phyloP scores from a whole-genome alignment of 2,329 filamentous ascomycete genomes.

The Talaromyces sp. region DNA sequence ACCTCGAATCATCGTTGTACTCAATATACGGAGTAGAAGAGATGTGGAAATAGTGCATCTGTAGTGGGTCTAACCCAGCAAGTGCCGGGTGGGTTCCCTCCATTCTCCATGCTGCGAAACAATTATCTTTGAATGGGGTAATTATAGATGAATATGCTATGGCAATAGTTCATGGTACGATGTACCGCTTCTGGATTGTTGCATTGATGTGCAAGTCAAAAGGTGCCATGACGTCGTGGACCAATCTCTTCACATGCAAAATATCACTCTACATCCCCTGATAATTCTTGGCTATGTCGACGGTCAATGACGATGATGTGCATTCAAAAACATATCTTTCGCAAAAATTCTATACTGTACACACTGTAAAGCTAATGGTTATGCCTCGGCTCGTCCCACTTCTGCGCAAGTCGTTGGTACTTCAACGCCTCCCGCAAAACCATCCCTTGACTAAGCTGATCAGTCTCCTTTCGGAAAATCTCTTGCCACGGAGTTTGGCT shows the following conservation, averaged over 20 bases:
- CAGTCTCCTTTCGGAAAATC: slow-evolving; percentile 47
- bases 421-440: slow-evolving; percentile 45
- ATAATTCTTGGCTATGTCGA: not conserved
- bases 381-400: slow-evolving; percentile 40
- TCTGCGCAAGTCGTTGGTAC: slow-evolving; percentile 48
- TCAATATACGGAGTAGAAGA: not conserved
- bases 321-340: not conserved
- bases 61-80: not conserved
- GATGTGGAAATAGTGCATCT: not conserved
- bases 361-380: slow-evolving; percentile 36
- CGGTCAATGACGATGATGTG: not conserved
- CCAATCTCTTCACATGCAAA: not conserved
- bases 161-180: not conserved
- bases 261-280: not conserved
- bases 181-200: not conserved
- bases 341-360: not conserved
- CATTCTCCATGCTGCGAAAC: not conserved
- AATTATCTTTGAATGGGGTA: not conserved
- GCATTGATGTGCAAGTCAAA: not conserved
- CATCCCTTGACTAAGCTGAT: slow-evolving; percentile 48
- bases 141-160: not conserved
- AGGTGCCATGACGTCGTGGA: not conserved
- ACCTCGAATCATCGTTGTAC: not conserved
- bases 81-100: not conserved
- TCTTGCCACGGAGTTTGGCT: slow-evolving; percentile 53